A percentile compares a stretch with the other conserved stretches of the same genome.
phyloP scores from a whole-genome alignment of 352 stramenopile genomes.

The Phytopythium helicoides region DNA sequence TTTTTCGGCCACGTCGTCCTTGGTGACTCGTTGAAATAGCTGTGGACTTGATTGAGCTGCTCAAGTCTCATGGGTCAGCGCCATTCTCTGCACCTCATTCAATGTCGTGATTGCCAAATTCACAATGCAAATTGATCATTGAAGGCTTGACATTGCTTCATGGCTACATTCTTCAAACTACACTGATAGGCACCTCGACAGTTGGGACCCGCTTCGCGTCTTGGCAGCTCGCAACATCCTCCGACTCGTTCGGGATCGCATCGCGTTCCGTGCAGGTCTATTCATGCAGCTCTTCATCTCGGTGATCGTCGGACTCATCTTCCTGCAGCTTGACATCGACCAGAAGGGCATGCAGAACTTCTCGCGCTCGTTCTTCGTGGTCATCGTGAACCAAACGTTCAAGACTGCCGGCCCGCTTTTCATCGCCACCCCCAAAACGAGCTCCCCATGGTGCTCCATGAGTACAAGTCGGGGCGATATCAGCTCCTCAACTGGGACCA shows the following conservation, averaged over 20 bases:
- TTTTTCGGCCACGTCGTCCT: no score
- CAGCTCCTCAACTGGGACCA: constrained; percentile 39
- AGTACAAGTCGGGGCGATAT: constrained; percentile 44
- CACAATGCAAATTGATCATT: no score
- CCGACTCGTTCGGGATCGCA: constrained; percentile 25
- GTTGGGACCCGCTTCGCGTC: constrained; percentile 22
- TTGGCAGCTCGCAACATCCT: constrained; percentile 32
- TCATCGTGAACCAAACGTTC: constrained; percentile 42
- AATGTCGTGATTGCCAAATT: no score
- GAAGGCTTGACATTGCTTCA: no score
- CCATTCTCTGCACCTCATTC: no score
- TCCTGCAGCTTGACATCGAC: constrained; percentile 34
- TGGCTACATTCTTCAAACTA: no score
- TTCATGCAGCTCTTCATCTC: constrained; percentile 29
- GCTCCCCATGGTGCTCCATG: constrained; percentile 34
- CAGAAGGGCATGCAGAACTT: constrained; percentile 49
- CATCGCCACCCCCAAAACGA: constrained; percentile 21
- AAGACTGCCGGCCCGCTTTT: constrained; percentile 18
- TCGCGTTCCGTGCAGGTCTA: constrained; percentile 21
- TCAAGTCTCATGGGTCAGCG: no score
- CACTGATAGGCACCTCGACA: constrained; percentile 11
- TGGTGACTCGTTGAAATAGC: no score
- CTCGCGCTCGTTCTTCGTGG: constrained; percentile 37
- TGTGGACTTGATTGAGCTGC: no score
- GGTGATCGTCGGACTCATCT: constrained; percentile 42